Percentiles rank a stretch among this genome's conserved stretches.
phyloP scores from a whole-genome alignment of 1,284 basidiomycete species.

The Meira miltonrushii region DNA sequence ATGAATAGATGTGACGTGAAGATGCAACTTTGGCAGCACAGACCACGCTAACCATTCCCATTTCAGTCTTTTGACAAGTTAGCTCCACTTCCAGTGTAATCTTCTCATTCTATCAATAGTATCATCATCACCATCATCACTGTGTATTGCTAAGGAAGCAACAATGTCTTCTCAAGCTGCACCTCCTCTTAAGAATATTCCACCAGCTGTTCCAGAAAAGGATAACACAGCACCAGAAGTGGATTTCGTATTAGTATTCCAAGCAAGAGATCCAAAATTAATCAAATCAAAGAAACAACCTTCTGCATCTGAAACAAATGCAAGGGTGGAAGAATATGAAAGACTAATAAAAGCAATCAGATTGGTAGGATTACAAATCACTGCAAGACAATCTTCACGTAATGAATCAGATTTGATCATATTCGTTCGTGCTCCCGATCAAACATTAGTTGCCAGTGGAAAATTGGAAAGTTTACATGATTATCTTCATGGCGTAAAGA shows the following conservation, averaged over 20 bases:
- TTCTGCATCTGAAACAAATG: conserved; percentile 17
- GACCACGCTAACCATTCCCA: no score
- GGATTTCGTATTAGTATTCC: conserved; percentile 42
- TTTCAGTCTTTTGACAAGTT: no score
- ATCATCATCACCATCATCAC: no score
- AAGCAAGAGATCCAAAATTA: conserved; percentile 28
- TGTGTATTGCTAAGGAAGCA: no score
- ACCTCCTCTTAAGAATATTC: not conserved
- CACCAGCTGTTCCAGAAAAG: conserved; percentile 1
- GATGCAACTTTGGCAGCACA: no score
- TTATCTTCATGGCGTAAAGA: conserved; percentile 41
- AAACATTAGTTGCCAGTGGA: conserved; percentile 9
- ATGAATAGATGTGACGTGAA: no score
- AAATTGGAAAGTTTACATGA: conserved; percentile 24
- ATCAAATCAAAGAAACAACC: conserved; percentile 25
- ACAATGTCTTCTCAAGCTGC: conserved; percentile 3
- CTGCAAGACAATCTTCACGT: conserved; percentile 28
- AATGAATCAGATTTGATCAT: conserved; percentile 30
- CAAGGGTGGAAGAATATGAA: conserved; percentile 29
- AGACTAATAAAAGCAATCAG: conserved; percentile 24
- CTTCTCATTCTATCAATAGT: no score
- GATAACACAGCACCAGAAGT: conserved; percentile 16
- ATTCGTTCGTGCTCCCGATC: conserved; percentile 34
- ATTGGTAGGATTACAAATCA: conserved; percentile 32
- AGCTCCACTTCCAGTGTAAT: no score